Conservation (phyloP, 2,329 filamentous ascomycete species). For the Fusarium verticillioides region DNA sequence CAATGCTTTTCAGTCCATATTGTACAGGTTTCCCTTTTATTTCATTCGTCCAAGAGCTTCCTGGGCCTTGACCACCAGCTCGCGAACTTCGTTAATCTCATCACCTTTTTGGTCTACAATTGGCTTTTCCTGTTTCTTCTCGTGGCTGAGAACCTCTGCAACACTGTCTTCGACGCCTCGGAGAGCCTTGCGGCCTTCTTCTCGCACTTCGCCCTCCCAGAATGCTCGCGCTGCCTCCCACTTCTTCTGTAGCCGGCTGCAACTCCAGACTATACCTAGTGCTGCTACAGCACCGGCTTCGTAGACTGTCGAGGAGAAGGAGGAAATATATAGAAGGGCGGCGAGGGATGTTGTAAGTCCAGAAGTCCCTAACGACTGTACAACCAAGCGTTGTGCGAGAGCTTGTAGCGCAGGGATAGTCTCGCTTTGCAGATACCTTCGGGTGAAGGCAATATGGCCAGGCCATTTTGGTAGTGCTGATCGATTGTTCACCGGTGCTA, state of each 20-base stretch:
- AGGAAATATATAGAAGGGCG: slow-evolving; percentile 67
- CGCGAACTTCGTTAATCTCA: slow-evolving; percentile 54
- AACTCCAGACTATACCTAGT: slow-evolving; percentile 68
- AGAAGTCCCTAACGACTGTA: slow-evolving; percentile 80
- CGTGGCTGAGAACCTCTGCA: slow-evolving; percentile 56
- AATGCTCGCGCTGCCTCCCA: slow-evolving; percentile 70
- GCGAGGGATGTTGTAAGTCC: slow-evolving; percentile 67
- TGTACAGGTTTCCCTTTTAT: slow-evolving; percentile 48
- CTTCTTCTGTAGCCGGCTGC: slow-evolving; percentile 68
- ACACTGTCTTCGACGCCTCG: slow-evolving; percentile 66
- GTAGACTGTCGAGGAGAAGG: slow-evolving; percentile 64
- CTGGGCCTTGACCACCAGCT: slow-evolving; percentile 61
- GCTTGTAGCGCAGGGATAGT: slow-evolving; percentile 78
- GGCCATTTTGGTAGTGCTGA: slow-evolving; percentile 69
- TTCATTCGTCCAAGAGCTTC: slow-evolving; percentile 61
- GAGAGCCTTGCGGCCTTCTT: slow-evolving; percentile 73
- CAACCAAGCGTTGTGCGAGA: slow-evolving; percentile 76
- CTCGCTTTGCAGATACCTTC: slow-evolving; percentile 72
- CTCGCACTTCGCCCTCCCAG: slow-evolving; percentile 75
- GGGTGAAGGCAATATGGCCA: slow-evolving; percentile 76
- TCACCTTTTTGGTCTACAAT: slow-evolving; percentile 40
- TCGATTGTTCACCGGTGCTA: slow-evolving; percentile 37
- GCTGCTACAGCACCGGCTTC: slow-evolving; percentile 72
- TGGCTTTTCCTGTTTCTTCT: slow-evolving; percentile 37
- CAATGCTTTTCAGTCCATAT: slow-evolving; percentile 29